A percentile compares a stretch with the other conserved stretches of the same genome.
These are phyloP conservation scores for Wickerhamomyces ciferrii DNA, from an alignment of 805 yeast species.

Conservation along the genomic window DNA sequence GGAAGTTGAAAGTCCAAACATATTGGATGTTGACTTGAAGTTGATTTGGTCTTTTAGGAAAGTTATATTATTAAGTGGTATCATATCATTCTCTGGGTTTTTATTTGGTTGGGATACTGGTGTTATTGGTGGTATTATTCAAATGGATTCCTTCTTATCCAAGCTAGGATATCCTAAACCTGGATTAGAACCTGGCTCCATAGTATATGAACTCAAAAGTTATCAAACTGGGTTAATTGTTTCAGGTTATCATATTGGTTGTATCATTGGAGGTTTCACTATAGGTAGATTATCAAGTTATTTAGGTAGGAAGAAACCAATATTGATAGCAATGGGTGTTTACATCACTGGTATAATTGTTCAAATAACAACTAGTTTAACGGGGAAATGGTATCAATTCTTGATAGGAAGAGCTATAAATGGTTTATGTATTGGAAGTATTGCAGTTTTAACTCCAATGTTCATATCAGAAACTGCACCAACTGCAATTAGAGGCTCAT, in stretches of 20 bases:
- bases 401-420: conserved; percentile 60
- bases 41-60: background rate
- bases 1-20: background rate
- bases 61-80: background rate
- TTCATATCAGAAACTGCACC: conserved; percentile 67
- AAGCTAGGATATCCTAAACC: conserved; percentile 39
- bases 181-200: conserved; percentile 16
- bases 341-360: conserved; percentile 56
- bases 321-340: conserved; percentile 46
- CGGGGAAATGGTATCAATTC: conserved; percentile 53
- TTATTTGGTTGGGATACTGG: conserved; percentile 77
- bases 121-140: conserved; percentile 66
- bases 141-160: conserved; percentile 46
- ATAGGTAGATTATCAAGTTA: conserved; percentile 54
- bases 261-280: conserved; percentile 63
- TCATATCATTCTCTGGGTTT: conserved; percentile 35
- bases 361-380: conserved; percentile 44
- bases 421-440: conserved; percentile 71
- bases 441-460: conserved; percentile 70
- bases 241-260: conserved; percentile 59
- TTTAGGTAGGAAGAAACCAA: conserved; percentile 55
- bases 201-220: conserved; percentile 28
- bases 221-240: conserved; percentile 43
- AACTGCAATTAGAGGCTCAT: conserved; percentile 57
- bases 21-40: background rate